Evolutionary conservation across 805 yeast species (phyloP).

Genomic region (Cyberlindnera suaveolens): DNA sequence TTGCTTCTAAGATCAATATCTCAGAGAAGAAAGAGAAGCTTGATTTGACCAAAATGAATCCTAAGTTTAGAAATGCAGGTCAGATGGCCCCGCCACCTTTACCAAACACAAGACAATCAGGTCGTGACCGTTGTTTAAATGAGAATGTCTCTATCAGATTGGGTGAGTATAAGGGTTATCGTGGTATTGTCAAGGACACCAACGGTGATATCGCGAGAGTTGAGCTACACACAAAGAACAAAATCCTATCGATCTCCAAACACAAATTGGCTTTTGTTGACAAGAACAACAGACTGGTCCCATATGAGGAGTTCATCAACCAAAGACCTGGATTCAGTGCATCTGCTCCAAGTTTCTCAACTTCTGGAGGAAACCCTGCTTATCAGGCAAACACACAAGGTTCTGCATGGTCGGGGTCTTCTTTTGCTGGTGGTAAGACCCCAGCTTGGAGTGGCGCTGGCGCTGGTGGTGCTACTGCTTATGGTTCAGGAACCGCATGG

Average conservation of each 20-base stretch:
- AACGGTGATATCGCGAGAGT: slow-evolving; percentile 89
- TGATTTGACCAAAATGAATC: slow-evolving; percentile 84
- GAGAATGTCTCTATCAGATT: slow-evolving; percentile 85
- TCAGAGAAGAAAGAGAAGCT: slow-evolving; percentile 35
- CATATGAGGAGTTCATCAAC: slow-evolving; percentile 75
- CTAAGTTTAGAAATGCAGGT: slow-evolving; percentile 47
- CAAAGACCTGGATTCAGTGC: slow-evolving; percentile 24
- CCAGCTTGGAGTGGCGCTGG: slow-evolving; percentile 40
- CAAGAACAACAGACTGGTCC: slow-evolving; percentile 60
- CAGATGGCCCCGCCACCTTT: slow-evolving; percentile 56
- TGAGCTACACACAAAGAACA: slow-evolving; percentile 88
- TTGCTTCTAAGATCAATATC: slow-evolving; percentile 77
- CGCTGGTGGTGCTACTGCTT: slow-evolving; percentile 38
- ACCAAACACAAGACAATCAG: slow-evolving; percentile 41
- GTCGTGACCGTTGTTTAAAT: slow-evolving; percentile 76
- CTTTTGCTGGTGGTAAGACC: slow-evolving; percentile 31
- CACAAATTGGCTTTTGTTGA: slow-evolving; percentile 69
- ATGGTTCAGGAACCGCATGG: slow-evolving; percentile 40
- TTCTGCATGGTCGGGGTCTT: slow-evolving; percentile 17
- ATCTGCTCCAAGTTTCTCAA: slow-evolving; percentile 12
- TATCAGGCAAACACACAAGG: slow-evolving; percentile 18
- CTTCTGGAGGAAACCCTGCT: slow-evolving; percentile 2
- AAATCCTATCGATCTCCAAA: slow-evolving; percentile 80
- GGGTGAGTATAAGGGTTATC: slow-evolving; percentile 88
- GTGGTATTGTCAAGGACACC: slow-evolving; percentile 90